Evolutionary conservation across 2,329 filamentous ascomycete species (phyloP), one percentile per base, ranked within the genome.

Genomic region (Aspergillus texensis): DNA sequence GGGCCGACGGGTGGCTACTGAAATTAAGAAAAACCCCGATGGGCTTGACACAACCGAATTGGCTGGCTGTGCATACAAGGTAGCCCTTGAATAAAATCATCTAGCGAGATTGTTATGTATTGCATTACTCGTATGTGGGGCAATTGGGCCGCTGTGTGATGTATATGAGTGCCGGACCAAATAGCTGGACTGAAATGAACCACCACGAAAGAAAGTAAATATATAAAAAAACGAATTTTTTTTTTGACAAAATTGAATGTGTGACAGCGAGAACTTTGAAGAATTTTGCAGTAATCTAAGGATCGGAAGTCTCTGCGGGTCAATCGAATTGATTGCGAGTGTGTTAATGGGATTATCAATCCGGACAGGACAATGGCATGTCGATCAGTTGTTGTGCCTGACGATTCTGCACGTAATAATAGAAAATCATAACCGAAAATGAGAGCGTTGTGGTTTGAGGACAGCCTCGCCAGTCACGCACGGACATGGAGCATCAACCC

Each of bases 1-100:
- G 65, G 65, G 61, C 65, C 64, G 65, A 32, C 59, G 65, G 59
- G 59, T 54, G 63, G 48, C 53, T 61, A 57, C 46, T 48, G 39
- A 14, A 36, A 36, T 46, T 52, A 26, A 46, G 48, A 58, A 58
- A 45, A 56, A 39, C 48, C 36, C 48, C 52, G 57, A 48, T n/a
- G 30, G 57, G 21, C 41, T 59, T 46, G 52, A 45, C 34, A 19
- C 48, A 12, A 12, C 26, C 32, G 24, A 36, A 52, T 19, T 9
- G 16, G 6, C 36, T 14, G 28, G 32, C 24, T 10, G 26, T 19
- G 26, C 34, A 39, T 26, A 55, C 52, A 28, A 36, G 52, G 52
- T 39, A 55, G 19, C 30, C 32, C 34, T 14, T 28, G 52, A 36
- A 12, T 14, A 54, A 12, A 54, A 54, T 6, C 9, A n/a, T 16